Base-by-base conservation (phyloP, 1,284 basidiomycete species). In the Cryptococcus maquisensis region DNA sequence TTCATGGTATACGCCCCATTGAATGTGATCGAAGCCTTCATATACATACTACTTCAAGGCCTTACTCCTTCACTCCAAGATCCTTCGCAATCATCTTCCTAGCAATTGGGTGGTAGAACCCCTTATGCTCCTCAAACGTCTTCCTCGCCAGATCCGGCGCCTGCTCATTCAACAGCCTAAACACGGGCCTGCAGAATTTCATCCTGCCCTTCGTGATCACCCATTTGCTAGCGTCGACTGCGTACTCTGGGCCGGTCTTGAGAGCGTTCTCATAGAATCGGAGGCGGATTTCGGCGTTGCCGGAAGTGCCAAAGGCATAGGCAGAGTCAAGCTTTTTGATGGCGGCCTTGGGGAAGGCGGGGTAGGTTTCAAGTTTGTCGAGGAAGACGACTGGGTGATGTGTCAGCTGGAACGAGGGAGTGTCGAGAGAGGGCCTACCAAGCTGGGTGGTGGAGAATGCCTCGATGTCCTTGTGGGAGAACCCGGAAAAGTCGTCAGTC, bases 231-330 rank as follows among this genome's bases (percentile, higher is more conserved):
- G 79, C 79, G 35, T 71, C 60, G 46, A 75, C 50, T 10, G 76
- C 77, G 55, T 79, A 81, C 47, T 69, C 70, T 2, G 75, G 71
- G 1, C 77, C 75, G 43, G 75, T 73, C 56, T 74, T 73, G 28
- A 81, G 66, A 0, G 79, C 79, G 13, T 80, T 70, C 61, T 77
- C 72, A 59, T 75, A 80, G 72, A 80, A 81, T 40, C 79, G 63
- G n/a, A 79, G 63, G 44, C 72, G 66, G 47, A 80, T 76, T 63
- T 81, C 80, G 2, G 76, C 74, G 59, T 80, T 80, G 42, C 72
- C 73, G 1, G 69, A 71, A 47, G 69, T 61, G 54, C 71, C 64
- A 39, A 81, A 67, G 1, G 49, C 66, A 64, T 81, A 81, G 18
- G 68, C 53, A 52, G 78, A 66, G 59, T 79, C 79, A 12, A 81